A percentile compares a stretch with the other conserved stretches of the same genome.
These are phyloP conservation scores for Fraxinus excelsior DNA, from an alignment of 257 asterid genomes.

Conservation along the genomic window DNA sequence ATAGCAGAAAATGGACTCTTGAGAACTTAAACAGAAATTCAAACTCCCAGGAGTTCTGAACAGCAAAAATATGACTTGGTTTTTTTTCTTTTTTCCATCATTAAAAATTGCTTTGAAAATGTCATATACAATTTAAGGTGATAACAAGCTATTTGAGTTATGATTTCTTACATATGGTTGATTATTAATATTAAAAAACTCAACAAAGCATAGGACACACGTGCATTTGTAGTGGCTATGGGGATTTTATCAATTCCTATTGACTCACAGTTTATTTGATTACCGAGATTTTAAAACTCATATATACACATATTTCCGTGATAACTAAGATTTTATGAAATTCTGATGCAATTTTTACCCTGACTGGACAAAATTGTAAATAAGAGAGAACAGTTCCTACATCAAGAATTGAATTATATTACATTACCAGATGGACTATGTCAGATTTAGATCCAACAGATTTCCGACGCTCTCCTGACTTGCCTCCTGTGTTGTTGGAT, in stretches of 20 bases:
- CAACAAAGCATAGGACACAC: constrained; percentile 9
- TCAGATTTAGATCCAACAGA: constrained; percentile 95
- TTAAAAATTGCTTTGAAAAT: background rate
- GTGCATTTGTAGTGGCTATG: background rate
- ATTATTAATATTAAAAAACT: constrained; percentile 8
- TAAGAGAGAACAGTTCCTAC: constrained; percentile 1
- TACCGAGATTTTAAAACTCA: background rate
- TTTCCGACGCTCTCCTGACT: constrained; percentile 80
- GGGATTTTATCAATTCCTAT: background rate
- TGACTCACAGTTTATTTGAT: background rate
- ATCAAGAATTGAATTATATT: constrained; percentile 21
- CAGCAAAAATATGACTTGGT: background rate
- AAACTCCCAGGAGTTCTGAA: background rate
- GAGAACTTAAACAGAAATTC: background rate
- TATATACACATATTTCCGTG: background rate
- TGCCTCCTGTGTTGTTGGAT: constrained; percentile 67
- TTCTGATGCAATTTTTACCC: background rate
- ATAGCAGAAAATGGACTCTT: background rate
- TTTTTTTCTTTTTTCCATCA: background rate
- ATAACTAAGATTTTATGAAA: background rate
- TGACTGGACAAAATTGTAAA: background rate
- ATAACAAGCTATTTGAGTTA: constrained; percentile 2
- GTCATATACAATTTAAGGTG: constrained; percentile 13
- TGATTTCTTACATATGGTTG: constrained; percentile 9
- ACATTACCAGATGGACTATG: constrained; percentile 81